Conservation (phyloP, 2,329 filamentous ascomycete genomes). For the Colletotrichum sp. region DNA sequence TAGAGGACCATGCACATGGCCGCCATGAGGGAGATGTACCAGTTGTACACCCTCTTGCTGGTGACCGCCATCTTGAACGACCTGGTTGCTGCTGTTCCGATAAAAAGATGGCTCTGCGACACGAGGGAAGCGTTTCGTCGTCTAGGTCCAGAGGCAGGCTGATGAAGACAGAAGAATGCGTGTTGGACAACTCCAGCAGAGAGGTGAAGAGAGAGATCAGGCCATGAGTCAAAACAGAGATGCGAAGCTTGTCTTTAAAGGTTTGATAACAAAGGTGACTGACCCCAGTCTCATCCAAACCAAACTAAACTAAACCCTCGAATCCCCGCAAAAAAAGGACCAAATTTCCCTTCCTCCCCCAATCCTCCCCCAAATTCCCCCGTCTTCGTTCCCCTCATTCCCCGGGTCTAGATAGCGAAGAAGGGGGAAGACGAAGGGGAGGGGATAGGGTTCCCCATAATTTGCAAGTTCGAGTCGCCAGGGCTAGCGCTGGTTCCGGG, state of each 20-base stretch:
- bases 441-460: conserved; percentile 7
- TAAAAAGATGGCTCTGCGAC: not conserved
- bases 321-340: not conserved
- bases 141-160: not conserved
- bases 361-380: not conserved
- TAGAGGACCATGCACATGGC: conserved; percentile 79
- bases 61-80: conserved; percentile 11
- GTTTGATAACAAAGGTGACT: not conserved
- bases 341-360: not conserved
- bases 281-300: not conserved
- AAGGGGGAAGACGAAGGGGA: not conserved
- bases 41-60: conserved; percentile 19
- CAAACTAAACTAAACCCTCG: not conserved
- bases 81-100: not conserved
- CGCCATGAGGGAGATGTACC: conserved; percentile 66
- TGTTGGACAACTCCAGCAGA: not conserved
- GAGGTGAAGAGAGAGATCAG: not conserved
- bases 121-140: not conserved
- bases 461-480: not conserved
- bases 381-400: conserved; percentile 5
- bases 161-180: not conserved
- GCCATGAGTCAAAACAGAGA: not conserved
- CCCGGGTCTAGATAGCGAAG: conserved; percentile 4
- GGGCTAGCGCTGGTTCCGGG: conserved; percentile 7
- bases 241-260: not conserved